phyloP scores from a whole-genome alignment of 805 yeast genomes.

The Yamadazyma olivae region DNA sequence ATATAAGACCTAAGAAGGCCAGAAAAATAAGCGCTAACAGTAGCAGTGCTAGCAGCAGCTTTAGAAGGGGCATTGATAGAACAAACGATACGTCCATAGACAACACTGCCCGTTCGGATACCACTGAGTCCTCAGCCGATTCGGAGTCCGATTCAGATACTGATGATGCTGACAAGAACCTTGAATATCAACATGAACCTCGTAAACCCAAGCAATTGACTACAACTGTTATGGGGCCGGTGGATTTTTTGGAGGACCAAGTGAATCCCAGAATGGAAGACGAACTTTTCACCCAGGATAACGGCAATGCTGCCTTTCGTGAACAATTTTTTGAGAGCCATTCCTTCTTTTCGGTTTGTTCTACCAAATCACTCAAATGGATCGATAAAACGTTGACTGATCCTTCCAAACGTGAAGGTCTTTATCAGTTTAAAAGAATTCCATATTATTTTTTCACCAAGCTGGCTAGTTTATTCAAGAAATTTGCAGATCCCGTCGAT shows the following conservation, averaged over 20 bases:
- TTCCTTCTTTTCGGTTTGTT: slow-evolving; percentile 32
- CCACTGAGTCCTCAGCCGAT: background rate
- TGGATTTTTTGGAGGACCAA: too few species aligned
- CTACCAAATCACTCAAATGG: slow-evolving; percentile 32
- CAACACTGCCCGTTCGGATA: background rate
- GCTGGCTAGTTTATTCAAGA: slow-evolving; percentile 14
- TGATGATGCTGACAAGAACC: background rate
- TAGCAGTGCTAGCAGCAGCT: too few species aligned
- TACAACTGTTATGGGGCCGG: background rate
- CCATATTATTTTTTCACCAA: slow-evolving; percentile 23
- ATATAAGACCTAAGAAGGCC: background rate
- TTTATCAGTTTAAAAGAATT: slow-evolving; percentile 26
- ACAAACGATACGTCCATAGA: background rate
- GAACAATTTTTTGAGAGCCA: slow-evolving; percentile 34
- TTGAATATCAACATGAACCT: background rate
- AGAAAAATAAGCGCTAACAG: too few species aligned
- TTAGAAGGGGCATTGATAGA: too few species aligned
- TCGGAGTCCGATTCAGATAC: background rate
- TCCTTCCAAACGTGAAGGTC: slow-evolving; percentile 13
- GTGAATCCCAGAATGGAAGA: background rate
- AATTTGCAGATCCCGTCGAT: slow-evolving; percentile 31
- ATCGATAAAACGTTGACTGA: slow-evolving; percentile 24
- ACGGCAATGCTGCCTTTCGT: background rate
- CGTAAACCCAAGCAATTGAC: background rate
- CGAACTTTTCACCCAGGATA: background rate